These are phyloP conservation scores for Jaapia argillacea DNA, from an alignment of 768 basidiomycete species.

Conservation along the genomic window DNA sequence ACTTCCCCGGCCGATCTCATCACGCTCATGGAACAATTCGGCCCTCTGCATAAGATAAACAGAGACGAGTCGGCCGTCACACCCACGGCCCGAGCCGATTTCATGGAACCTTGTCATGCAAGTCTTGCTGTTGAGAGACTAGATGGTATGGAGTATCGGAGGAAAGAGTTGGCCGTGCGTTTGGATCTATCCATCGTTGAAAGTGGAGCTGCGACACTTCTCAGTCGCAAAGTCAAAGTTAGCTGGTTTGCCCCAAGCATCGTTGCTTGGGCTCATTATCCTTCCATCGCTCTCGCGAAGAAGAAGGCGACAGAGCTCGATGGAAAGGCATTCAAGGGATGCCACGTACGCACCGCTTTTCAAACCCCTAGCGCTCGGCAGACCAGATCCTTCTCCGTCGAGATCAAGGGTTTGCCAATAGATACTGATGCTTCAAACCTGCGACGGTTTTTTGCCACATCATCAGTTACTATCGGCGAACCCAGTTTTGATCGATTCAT, in stretches of 20 bases:
- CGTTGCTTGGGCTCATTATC: slow-evolving; percentile 38
- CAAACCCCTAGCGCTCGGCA: slow-evolving; percentile 18
- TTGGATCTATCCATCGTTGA: slow-evolving; percentile 16
- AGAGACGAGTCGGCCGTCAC: slow-evolving; percentile 11
- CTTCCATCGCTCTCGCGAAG: slow-evolving; percentile 31
- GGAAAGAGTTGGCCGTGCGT: slow-evolving; percentile 17
- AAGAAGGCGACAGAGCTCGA: slow-evolving; percentile 28
- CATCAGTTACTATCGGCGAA: slow-evolving; percentile 15
- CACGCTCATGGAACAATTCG: slow-evolving; percentile 22
- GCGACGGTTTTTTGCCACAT: slow-evolving; percentile 19
- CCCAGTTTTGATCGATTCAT: slow-evolving; percentile 25
- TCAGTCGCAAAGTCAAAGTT: slow-evolving; percentile 26
- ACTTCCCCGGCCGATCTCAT: slow-evolving; percentile 19
- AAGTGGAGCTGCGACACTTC: slow-evolving; percentile 11
- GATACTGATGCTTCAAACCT: slow-evolving; percentile 22
- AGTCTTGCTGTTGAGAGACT: slow-evolving; percentile 23
- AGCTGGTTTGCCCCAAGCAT: slow-evolving; percentile 33
- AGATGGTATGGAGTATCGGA: slow-evolving; percentile 18
- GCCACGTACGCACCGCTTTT: slow-evolving; percentile 30
- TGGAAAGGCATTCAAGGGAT: slow-evolving; percentile 26
- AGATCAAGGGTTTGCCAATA: slow-evolving; percentile 33
- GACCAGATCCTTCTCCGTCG: slow-evolving; percentile 29
- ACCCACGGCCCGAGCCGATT: slow-evolving; percentile 18
- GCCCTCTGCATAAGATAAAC: slow-evolving; percentile 16
- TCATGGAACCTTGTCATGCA: slow-evolving; percentile 20